These are phyloP conservation scores for Trichoderma arundinaceum DNA, from an alignment of 2,329 filamentous ascomycete genomes.

Conservation along the genomic window DNA sequence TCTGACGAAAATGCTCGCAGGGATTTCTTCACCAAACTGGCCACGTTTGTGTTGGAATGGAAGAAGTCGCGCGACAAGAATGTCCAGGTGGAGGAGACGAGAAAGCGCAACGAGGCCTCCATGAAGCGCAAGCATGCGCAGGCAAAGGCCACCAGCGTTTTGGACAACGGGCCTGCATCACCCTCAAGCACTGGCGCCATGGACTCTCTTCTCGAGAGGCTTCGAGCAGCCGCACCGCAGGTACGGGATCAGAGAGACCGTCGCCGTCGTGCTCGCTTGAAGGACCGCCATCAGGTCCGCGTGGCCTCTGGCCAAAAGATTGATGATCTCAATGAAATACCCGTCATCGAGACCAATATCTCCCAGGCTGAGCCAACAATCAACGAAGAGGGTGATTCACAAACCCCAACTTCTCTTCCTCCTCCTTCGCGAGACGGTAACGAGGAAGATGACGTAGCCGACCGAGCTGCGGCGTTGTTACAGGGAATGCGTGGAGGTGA, in stretches of 20 bases:
- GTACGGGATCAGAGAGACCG: constrained; percentile 87
- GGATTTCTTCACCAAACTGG: constrained; percentile 95
- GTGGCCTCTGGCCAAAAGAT: constrained; percentile 88
- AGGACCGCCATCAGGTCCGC: constrained; percentile 88
- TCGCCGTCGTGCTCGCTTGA: constrained; percentile 82
- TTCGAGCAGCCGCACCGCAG: constrained; percentile 90
- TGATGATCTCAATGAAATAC: constrained; percentile 69
- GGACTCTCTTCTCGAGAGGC: constrained; percentile 93
- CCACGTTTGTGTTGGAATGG: constrained; percentile 89
- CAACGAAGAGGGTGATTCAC: constrained; percentile 52
- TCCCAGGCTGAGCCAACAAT: constrained; percentile 46
- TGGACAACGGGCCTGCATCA: constrained; percentile 61
- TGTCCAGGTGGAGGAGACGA: constrained; percentile 76
- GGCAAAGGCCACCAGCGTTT: constrained; percentile 57
- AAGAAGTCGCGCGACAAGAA: constrained; percentile 98
- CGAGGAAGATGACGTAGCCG: constrained; percentile 76
- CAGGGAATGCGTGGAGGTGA: constrained; percentile 79
- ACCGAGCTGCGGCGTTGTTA: constrained; percentile 80
- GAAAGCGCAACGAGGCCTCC: constrained; percentile 84
- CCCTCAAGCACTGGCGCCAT: constrained; percentile 85
- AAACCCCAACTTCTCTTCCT: constrained; percentile 54
- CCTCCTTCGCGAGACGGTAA: constrained; percentile 54
- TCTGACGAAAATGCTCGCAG: constrained; percentile 89
- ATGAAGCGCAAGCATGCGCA: constrained; percentile 89
- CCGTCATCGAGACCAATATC: constrained; percentile 56